Evolutionary conservation across 805 yeast genomes (phyloP).

Genomic region (Myxozyma melibiosi): DNA sequence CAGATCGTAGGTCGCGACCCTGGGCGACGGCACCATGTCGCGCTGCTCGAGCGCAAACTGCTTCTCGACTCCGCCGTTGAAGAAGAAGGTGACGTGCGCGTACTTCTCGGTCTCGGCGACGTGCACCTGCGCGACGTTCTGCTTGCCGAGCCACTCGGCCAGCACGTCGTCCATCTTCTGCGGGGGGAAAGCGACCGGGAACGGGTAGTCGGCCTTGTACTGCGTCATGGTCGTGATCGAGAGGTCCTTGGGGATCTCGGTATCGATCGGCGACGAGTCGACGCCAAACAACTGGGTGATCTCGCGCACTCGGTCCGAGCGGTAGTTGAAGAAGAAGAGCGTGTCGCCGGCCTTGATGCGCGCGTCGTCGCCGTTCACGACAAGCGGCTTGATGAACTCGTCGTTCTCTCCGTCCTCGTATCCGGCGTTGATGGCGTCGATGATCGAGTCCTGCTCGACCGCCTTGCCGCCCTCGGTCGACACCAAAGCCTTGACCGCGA

Average conservation of each 20-base stretch:
- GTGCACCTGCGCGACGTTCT: constrained; percentile 31
- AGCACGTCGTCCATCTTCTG: constrained; percentile 36
- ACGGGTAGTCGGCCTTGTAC: constrained; percentile 37
- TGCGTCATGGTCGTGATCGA: constrained; percentile 36
- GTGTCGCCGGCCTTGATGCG: constrained; percentile 33
- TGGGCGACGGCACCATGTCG: constrained; percentile 35
- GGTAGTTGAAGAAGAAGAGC: constrained; percentile 35
- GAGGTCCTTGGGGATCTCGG: constrained; percentile 30
- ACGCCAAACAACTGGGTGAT: constrained; percentile 36
- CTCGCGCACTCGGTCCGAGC: constrained; percentile 37
- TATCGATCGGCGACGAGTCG: constrained; percentile 35
- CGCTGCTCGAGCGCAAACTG: constrained; percentile 34
- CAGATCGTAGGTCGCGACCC: constrained; percentile 35
- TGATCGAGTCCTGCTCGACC: constrained; percentile 25
- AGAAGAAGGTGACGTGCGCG: constrained; percentile 37
- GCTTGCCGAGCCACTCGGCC: constrained; percentile 37
- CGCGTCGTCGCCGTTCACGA: constrained; percentile 32
- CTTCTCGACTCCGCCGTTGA: constrained; percentile 37
- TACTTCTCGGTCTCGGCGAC: constrained; percentile 37
- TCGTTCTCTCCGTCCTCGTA: constrained; percentile 35
- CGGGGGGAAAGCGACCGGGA: constrained; percentile 34
- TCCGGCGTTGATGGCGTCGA: constrained; percentile 25
- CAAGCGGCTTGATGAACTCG: constrained; percentile 34
- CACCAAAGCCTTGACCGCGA: constrained; percentile 32
- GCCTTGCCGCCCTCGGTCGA: constrained; percentile 24